Percentiles rank a stretch among this genome's conserved stretches.
These are phyloP conservation scores for Myxozyma lipomycoides DNA, from an alignment of 805 yeast genomes.

Conservation along the genomic window DNA sequence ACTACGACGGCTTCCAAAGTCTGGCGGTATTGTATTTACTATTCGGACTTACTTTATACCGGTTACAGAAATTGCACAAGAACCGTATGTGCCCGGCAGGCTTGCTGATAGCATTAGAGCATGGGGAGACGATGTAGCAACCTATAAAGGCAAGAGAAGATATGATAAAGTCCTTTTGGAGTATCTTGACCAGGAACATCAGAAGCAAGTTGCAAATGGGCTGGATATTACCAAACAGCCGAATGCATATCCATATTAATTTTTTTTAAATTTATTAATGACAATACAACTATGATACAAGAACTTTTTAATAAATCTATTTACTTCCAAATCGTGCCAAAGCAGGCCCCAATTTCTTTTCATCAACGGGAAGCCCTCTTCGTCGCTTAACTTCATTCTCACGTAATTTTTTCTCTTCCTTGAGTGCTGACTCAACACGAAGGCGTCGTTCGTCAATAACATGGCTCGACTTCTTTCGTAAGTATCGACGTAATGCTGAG, in stretches of 20 bases:
- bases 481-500: constrained; percentile 72
- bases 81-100: constrained; percentile 60
- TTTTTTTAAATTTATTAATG: background rate
- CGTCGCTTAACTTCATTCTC: constrained; percentile 45
- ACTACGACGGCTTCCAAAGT: constrained; percentile 54
- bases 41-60: constrained; percentile 62
- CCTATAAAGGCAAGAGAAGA: constrained; percentile 51
- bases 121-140: constrained; percentile 59
- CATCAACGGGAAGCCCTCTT: constrained; percentile 39
- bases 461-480: constrained; percentile 79
- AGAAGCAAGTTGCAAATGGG: constrained; percentile 22
- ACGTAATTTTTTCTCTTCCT: constrained; percentile 69
- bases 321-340: constrained; percentile 20
- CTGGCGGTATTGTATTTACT: constrained; percentile 58
- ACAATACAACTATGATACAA: background rate
- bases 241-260: constrained; percentile 20
- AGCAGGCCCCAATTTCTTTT: constrained; percentile 25
- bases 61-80: constrained; percentile 49
- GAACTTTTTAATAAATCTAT: background rate
- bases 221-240: constrained; percentile 18
- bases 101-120: constrained; percentile 55
- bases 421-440: constrained; percentile 69
- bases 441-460: constrained; percentile 81
- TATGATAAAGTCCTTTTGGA: constrained; percentile 22
- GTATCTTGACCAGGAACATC: constrained; percentile 25